Base-by-base conservation (phyloP, 495 filamentous ascomycete species). In the Annulohypoxylon nitens region DNA sequence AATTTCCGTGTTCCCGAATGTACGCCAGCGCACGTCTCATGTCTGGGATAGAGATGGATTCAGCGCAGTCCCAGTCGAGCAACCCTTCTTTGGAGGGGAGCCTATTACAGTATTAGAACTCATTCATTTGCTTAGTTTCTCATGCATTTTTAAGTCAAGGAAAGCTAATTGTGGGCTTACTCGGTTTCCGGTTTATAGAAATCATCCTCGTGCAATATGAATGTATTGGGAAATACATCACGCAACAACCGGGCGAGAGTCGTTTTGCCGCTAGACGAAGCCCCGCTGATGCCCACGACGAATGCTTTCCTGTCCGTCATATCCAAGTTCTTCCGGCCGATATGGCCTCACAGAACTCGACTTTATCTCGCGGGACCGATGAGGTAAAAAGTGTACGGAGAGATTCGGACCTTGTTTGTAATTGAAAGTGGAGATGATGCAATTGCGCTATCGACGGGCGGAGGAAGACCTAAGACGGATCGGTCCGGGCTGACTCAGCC, bases 161-260 rank as follows among this genome's bases (percentile, higher is more conserved):
- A n/a, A n/a, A n/a, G n/a, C n/a, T n/a, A 34, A 41, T 11, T 25
- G 12, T 45, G 20, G 54, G 11, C 83, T 75, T 72, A 91, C 88
- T 91, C 83, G n/a, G 86, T 78, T 76, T 98, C 94, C 1, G 92
- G 77, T 41, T 86, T 87, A 79, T 94, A 98, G 78, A 97, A 98
- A 79, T 98, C 95, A 81, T 98, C 95, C 78, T 96, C 89, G 78
- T 97, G 94, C 45, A 98, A 85, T 69, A 97, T 91, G 72, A 93
- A 94, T 2, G 89, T 88, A 58, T 84, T 80, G 8, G 88, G 86
- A 69, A 97, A 93, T 67, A 94, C 88, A 53, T 87, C 85, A 59
- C 91, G 90, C 8, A 97, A 84, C 9, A 95, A 85, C 3, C 93
- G 86, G 45, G 92, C 89, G 12, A 94, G 84, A 50, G 93, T 94